A percentile compares a stretch with the other conserved stretches of the same genome.
Evolutionary conservation across 2,329 filamentous ascomycete genomes (phyloP).

Genomic region (Ophiostoma ulmi): DNA sequence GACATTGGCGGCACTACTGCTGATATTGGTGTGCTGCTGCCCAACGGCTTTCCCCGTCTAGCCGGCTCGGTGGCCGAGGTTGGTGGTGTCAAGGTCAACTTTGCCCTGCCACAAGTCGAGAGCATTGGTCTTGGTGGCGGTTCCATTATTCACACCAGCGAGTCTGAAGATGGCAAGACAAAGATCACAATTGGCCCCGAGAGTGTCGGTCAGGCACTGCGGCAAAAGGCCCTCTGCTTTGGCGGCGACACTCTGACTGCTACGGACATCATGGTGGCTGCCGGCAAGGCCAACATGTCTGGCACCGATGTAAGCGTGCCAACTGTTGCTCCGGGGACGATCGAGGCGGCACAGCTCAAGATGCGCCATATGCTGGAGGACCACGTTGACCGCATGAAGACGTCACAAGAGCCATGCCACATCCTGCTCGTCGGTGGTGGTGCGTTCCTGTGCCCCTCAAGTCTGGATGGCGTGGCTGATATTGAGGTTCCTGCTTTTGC

Average conservation of each 20-base stretch:
- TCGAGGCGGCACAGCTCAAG: slow-evolving; percentile 34
- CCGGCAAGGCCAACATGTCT: slow-evolving; percentile 13
- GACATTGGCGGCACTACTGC: slow-evolving; percentile 64
- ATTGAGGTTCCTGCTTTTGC: not conserved
- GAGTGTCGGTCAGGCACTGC: slow-evolving; percentile 40
- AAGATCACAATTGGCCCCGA: slow-evolving; percentile 30
- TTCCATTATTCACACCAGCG: slow-evolving; percentile 32
- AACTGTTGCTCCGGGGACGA: slow-evolving; percentile 31
- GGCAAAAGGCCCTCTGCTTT: slow-evolving; percentile 51
- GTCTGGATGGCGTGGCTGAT: not conserved
- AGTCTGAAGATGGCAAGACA: slow-evolving; percentile 22
- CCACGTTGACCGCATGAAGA: slow-evolving; percentile 58
- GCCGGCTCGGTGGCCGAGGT: slow-evolving; percentile 58
- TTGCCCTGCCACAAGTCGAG: slow-evolving; percentile 53
- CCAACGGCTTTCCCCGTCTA: slow-evolving; percentile 59
- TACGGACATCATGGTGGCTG: slow-evolving; percentile 48
- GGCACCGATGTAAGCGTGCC: slow-evolving; percentile 28
- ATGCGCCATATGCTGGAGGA: slow-evolving; percentile 51
- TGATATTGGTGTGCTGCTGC: slow-evolving; percentile 56
- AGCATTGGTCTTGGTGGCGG: slow-evolving; percentile 57
- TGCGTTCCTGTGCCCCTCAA: not conserved
- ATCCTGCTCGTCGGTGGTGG: slow-evolving; percentile 61
- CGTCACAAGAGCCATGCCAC: slow-evolving; percentile 51
- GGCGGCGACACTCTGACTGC: slow-evolving; percentile 53
- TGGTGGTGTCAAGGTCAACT: slow-evolving; percentile 59